Base-by-base conservation (phyloP, 768 basidiomycete genomes). In the Mycena sanguinolenta region DNA sequence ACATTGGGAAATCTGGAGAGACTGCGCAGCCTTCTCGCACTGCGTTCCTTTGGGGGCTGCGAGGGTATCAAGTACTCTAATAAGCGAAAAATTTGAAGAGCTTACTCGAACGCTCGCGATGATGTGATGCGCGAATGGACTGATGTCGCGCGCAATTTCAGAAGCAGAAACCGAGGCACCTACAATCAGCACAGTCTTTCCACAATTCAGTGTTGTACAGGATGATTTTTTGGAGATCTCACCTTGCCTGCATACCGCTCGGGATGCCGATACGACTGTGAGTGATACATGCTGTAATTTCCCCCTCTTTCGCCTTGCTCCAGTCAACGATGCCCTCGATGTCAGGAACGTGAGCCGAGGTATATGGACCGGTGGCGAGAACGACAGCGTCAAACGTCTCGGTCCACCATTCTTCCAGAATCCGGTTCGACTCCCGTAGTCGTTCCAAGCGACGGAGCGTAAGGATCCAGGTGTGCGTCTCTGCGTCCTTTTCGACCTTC, bases 1-100 rank as follows among this genome's bases (percentile, higher is more conserved):
- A 75, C 77, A 13, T 61, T 63, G 4, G 77, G 78, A 67, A 79
- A 76, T 23, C 78, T 71, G 16, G 72, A 34, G 65, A 80, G 70
- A 21, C 76, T 76, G 59, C 74, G 66, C 53, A 54, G 57, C 21
- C 63, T 57, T 19, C 16, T 19, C 4, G 46, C 60, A 3, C 2
- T 53, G 28, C 28, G 38, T 12, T 59, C n/a, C 10, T 4, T 44
- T 1, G 62, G 49, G 0, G 77, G 76, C 64, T 74, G 73, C 57
- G 69, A 74, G 77, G 64, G 7, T 3, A 30, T 30, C 44, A 21
- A 21, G 34, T 67, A 36, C n/a, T n/a, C n/a, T n/a, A n/a, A n/a
- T n/a, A n/a, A n/a, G n/a, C n/a, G n/a, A n/a, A n/a, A n/a, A n/a
- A n/a, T 32, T 4, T 16, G 16, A 44, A 59, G 61, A 75, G 54